Conservation (phyloP, 805 yeast genomes). For the Blastobotrys peoriensis region DNA sequence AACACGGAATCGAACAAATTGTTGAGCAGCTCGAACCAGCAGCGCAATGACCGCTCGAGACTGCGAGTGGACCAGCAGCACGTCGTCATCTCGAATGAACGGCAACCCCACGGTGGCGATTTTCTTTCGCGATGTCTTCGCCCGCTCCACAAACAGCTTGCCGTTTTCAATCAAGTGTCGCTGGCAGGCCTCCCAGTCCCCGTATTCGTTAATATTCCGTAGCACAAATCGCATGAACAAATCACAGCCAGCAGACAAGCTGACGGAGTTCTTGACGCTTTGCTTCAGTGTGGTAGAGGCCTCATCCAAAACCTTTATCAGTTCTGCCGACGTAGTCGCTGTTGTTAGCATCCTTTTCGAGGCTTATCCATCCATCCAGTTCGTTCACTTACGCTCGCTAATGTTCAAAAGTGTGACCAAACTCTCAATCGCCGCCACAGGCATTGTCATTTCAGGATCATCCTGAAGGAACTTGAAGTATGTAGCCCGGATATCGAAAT, state of each 20-base stretch:
- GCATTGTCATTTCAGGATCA: conserved; percentile 98
- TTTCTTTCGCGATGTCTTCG: conserved; percentile 80
- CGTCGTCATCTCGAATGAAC: conserved; percentile 90
- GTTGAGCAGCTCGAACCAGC: conserved; percentile 68
- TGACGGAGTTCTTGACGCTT: conserved; percentile 83
- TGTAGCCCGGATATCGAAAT: conserved; percentile 74
- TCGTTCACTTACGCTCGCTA: conserved; percentile 50
- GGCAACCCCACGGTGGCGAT: conserved; percentile 85
- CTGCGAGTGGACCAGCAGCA: conserved; percentile 78
- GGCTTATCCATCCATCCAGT: background rate
- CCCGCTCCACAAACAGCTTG: conserved; percentile 81
- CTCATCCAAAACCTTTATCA: conserved; percentile 70
- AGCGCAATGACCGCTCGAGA: conserved; percentile 85
- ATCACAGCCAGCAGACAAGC: conserved; percentile 96
- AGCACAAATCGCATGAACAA: conserved; percentile 89
- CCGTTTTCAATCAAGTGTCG: conserved; percentile 90
- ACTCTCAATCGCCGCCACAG: conserved; percentile 96
- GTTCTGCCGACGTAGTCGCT: conserved; percentile 86
- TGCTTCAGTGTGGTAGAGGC: conserved; percentile 70
- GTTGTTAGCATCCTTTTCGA: background rate
- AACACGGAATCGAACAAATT: conserved; percentile 77
- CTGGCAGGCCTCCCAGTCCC: conserved; percentile 93
- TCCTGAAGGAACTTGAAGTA: conserved; percentile 77
- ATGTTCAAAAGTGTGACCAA: conserved; percentile 75
- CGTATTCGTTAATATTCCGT: conserved; percentile 73